Evolutionary conservation across 2,329 filamentous ascomycete species (phyloP).

Genomic region (Epichloe sibirici): DNA sequence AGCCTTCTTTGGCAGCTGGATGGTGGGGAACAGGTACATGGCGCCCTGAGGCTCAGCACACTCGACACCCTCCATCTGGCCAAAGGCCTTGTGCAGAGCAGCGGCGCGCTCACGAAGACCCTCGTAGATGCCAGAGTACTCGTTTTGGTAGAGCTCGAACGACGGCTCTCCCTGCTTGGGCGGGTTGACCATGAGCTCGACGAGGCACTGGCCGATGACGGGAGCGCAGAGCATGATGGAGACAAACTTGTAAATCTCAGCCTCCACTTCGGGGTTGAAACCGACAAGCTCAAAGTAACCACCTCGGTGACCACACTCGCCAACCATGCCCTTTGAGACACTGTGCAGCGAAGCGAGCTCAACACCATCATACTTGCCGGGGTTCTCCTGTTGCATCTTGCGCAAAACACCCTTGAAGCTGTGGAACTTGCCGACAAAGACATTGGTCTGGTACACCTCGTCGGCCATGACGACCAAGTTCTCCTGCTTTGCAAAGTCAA

Average conservation of each 20-base stretch:
- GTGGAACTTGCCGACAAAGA: conserved; percentile 87
- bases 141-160: conserved; percentile 68
- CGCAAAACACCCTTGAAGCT: conserved; percentile 89
- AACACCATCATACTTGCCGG: conserved; percentile 68
- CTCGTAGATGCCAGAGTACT: conserved; percentile 73
- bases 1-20: conserved; percentile 66
- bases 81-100: conserved; percentile 82
- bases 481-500: conserved; percentile 76
- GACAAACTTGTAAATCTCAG: conserved; percentile 97
- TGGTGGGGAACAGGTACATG: conserved; percentile 99
- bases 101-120: conserved; percentile 68
- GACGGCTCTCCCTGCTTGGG: conserved; percentile 74
- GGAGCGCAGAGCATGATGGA: conserved; percentile 94
- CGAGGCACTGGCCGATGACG: conserved; percentile 88
- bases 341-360: conserved; percentile 90
- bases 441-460: conserved; percentile 98
- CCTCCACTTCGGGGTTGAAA: conserved; percentile 74
- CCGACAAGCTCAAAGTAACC: conserved; percentile 95
- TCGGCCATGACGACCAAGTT: conserved; percentile 85
- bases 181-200: conserved; percentile 97
- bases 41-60: conserved; percentile 83
- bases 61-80: conserved; percentile 89
- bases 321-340: conserved; percentile 96
- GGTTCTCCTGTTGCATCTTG: conserved; percentile 61
- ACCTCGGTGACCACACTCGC: conserved; percentile 94